Evolutionary conservation across 2,329 filamentous ascomycete genomes (phyloP).

Genomic region (Remersonia thermophila): DNA sequence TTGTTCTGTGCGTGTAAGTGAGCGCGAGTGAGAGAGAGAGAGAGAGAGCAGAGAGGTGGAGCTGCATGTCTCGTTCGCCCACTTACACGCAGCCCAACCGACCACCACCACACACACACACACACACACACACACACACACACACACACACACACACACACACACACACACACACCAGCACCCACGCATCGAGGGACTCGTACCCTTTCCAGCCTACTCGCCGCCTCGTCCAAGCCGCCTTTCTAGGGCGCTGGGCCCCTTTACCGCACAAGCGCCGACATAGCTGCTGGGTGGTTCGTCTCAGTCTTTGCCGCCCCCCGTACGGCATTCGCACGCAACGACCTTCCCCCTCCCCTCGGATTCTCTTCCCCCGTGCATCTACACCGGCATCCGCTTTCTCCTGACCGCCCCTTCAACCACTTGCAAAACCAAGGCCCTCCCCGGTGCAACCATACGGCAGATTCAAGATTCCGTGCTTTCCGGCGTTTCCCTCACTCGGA

Average conservation of each 20-base stretch:
- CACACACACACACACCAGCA: too few species aligned
- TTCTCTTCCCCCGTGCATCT: constrained; percentile 21
- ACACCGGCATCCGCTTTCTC: constrained; percentile 14
- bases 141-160: too few species aligned
- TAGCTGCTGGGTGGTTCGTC: constrained; percentile 6
- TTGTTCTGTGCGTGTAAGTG: too few species aligned
- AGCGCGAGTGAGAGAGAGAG: constrained; percentile 2
- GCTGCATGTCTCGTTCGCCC: too few species aligned
- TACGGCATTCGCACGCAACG: constrained; percentile 15
- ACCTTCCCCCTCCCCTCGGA: constrained; percentile 10
- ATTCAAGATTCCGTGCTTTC: constrained; percentile 9
- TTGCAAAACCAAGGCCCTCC: constrained; percentile 7
- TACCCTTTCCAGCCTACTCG: background rate
- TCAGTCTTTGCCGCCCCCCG: constrained; percentile 22
- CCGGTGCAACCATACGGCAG: constrained; percentile 15
- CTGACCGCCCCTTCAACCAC: constrained; percentile 1
- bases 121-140: too few species aligned
- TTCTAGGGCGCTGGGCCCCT: too few species aligned
- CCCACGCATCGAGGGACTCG: too few species aligned
- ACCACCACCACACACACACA: too few species aligned
- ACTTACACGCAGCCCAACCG: background rate
- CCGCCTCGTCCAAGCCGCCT: constrained; percentile 2
- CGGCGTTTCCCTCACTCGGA: background rate
- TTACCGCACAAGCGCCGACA: constrained; percentile 26
- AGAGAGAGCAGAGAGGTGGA: constrained; percentile 1